Base-by-base conservation (phyloP, 495 filamentous ascomycete species). In the Penicillium dipodomyicola region DNA sequence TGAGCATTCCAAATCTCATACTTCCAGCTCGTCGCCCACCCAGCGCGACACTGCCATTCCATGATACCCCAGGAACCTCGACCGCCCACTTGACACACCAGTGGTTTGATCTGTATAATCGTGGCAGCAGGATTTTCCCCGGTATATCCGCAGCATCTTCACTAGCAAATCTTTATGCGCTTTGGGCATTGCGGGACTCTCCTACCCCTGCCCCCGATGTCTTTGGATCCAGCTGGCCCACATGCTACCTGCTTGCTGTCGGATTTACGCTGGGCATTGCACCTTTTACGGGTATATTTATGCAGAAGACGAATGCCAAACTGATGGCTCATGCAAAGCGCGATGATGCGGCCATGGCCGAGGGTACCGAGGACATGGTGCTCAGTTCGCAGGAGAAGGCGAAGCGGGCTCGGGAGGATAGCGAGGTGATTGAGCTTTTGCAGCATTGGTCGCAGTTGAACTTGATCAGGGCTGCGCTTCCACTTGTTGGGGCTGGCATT, bases 271-370 rank as follows among this genome's bases (percentile, higher is more conserved):
- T 72, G 57, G 58, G 62, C 14, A 71, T 72, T 37, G 47, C 68
- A 2, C 70, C 72, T 15, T 77, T 57, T 51, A 75, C 71, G 8
- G n/a, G 70, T 1, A 46, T 59, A 5, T 54, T 61, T 30, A 70
- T 76, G 63, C 57, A 44, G 39, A 39, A 35, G 0, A 66, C 59
- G 8, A 74, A 75, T 51, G 15, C n/a, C 0, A 29, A 30, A 12
- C 52, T 76, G n/a, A 49, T 51, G 46, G 63, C 42, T 15, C 65
- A 66, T 55, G 64, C 68, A 14, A 57, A 44, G 22, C 58, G 67
- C 2, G 65, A 66, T 30, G 65, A 68, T 61, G 54, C 49, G 19
- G 52, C 60, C 14, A 3, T 15, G 7, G 59, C 55, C 0, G 61
- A 67, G 7, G 65, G 63, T 2, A 59, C 40, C 15, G 41, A 54